Evolutionary conservation across 2,329 filamentous ascomycete species (phyloP).

Genomic region (Verticillium alfalfae): DNA sequence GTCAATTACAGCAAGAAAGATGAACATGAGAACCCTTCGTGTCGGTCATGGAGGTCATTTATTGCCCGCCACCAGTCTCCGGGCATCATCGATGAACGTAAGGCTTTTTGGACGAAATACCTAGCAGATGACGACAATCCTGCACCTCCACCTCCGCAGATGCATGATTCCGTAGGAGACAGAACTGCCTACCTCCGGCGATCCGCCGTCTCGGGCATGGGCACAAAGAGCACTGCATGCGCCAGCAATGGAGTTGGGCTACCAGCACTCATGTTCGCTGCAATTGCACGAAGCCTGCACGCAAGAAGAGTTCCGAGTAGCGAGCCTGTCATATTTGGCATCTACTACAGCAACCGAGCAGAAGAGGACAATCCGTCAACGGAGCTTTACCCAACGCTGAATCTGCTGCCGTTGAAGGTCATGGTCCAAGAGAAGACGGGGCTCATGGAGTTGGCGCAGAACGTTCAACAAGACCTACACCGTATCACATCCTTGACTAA

Average conservation of each 20-base stretch:
- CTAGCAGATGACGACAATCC: conserved; percentile 16
- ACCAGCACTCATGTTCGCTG: conserved; percentile 72
- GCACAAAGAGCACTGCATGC: conserved; percentile 11
- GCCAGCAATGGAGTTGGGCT: conserved; percentile 49
- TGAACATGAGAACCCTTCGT: too few relatives aligned
- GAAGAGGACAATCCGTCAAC: conserved; percentile 19
- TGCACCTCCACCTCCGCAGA: background rate
- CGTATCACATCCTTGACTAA: conserved; percentile 51
- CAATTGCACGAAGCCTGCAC: conserved; percentile 46
- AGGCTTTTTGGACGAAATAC: conserved; percentile 36
- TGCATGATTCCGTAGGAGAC: background rate
- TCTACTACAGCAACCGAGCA: conserved; percentile 78
- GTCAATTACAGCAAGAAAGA: background rate
- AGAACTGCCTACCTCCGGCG: conserved; percentile 35
- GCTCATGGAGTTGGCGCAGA: conserved; percentile 47
- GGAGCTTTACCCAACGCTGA: conserved; percentile 66
- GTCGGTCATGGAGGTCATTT: conserved; percentile 19
- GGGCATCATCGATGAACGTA: conserved; percentile 10
- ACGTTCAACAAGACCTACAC: conserved; percentile 64
- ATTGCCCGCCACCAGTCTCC: conserved; percentile 6
- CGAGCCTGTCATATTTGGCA: conserved; percentile 58
- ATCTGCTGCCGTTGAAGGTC: conserved; percentile 68
- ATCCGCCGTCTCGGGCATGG: conserved; percentile 33
- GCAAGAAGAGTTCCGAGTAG: background rate
- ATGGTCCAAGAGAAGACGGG: conserved; percentile 15